Conservation (phyloP, 108 stramenopile genomes). For the Fistulifera solaris region DNA sequence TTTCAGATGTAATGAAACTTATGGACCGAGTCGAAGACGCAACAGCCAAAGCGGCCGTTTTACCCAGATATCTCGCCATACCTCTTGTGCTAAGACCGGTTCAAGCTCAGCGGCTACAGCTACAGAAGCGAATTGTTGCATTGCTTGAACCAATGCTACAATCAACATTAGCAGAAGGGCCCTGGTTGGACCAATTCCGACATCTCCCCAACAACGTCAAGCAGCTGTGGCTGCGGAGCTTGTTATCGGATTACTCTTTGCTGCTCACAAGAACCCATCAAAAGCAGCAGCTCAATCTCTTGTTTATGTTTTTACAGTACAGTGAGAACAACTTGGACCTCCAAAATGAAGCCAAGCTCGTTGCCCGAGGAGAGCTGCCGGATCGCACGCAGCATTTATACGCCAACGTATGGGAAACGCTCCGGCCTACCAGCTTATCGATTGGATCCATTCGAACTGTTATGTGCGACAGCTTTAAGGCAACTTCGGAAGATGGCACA, state of each 20-base stretch:
- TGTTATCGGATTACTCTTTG: slow-evolving; percentile 47
- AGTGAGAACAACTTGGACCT: slow-evolving; percentile 1
- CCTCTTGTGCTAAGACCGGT: slow-evolving; percentile 28
- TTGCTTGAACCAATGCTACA: too few relatives aligned
- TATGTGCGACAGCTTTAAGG: neutral
- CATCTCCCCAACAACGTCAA: neutral
- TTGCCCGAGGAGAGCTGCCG: slow-evolving; percentile 4
- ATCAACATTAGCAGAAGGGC: neutral
- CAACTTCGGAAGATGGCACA: slow-evolving; percentile 8
- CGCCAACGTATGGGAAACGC: slow-evolving; percentile 24
- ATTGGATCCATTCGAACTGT: slow-evolving; percentile 40
- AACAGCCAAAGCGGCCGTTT: slow-evolving; percentile 39
- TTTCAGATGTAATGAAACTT: slow-evolving; percentile 12
- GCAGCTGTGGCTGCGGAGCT: slow-evolving; percentile 19
- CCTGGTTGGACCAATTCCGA: slow-evolving; percentile 1
- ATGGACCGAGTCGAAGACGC: slow-evolving; percentile 41
- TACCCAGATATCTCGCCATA: slow-evolving; percentile 26
- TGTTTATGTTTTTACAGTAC: slow-evolving; percentile 12
- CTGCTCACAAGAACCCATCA: slow-evolving; percentile 55
- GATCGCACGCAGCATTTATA: slow-evolving; percentile 4
- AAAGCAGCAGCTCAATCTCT: slow-evolving; percentile 45
- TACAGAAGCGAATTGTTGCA: slow-evolving; percentile 18
- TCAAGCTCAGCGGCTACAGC: slow-evolving; percentile 15
- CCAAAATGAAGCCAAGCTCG: neutral
- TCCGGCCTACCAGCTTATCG: slow-evolving; percentile 40